Evolutionary conservation across 805 yeast genomes (phyloP).

Genomic region (Wickerhamiella hasegawae): DNA sequence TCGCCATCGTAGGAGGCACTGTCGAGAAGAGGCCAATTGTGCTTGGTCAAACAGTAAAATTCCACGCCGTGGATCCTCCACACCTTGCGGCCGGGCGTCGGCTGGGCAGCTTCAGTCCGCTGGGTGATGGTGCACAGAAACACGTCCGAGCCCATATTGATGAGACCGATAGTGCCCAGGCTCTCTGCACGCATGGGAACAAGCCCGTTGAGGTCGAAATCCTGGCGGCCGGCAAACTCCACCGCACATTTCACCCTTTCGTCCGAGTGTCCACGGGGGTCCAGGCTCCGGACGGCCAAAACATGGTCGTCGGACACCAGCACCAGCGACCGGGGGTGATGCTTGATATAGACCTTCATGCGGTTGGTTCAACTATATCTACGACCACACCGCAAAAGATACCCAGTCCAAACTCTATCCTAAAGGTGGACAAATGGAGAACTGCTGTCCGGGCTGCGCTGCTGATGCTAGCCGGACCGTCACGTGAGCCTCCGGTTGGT

Average conservation of each 20-base stretch:
- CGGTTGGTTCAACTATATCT: not conserved
- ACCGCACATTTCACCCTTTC: conserved; percentile 22
- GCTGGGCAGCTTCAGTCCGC: conserved; percentile 62
- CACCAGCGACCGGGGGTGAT: conserved; percentile 53
- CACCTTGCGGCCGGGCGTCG: conserved; percentile 64
- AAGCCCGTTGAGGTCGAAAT: conserved; percentile 26
- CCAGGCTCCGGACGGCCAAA: conserved; percentile 30
- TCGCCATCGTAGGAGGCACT: conserved; percentile 58
- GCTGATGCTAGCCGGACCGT: no score
- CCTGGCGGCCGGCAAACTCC: conserved; percentile 28
- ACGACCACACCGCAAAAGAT: no score
- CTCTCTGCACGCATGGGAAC: conserved; percentile 28
- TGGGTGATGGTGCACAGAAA: conserved; percentile 72
- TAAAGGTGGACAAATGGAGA: no score
- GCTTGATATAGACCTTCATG: conserved; percentile 51
- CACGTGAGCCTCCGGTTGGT: no score
- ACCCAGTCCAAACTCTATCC: no score
- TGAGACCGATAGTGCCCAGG: conserved; percentile 55
- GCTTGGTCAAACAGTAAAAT: conserved; percentile 55
- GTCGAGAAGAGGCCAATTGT: conserved; percentile 67
- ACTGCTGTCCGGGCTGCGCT: no score
- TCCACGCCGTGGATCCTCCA: conserved; percentile 74
- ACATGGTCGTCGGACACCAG: conserved; percentile 44
- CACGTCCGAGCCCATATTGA: conserved; percentile 47
- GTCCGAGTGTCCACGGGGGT: conserved; percentile 7